Percentiles rank a stretch among this genome's conserved stretches.
Conservation (phyloP, 371 early-diverging fungal species). For the Vairimorpha necatrix region DNA sequence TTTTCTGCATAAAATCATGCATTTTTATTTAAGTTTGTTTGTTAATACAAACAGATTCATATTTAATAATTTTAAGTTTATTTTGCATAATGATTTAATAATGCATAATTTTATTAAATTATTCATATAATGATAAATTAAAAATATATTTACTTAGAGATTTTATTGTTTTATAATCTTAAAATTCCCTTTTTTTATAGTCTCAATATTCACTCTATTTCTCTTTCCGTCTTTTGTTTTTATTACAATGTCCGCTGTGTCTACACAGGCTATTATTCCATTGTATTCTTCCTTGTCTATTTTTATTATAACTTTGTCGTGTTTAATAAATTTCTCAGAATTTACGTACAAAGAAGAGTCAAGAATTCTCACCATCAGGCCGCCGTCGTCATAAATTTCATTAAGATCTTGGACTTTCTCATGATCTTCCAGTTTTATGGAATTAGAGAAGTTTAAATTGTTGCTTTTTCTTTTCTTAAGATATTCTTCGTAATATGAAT, state of each 20-base stretch:
- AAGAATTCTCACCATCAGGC: background rate
- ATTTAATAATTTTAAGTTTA: too few relatives aligned
- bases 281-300: constrained; percentile 12
- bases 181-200: constrained; percentile 5
- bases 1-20: too few relatives aligned
- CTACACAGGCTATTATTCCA: constrained; percentile 10
- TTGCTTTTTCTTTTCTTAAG: constrained; percentile 14
- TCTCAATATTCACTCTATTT: constrained; percentile 10
- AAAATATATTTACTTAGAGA: too few relatives aligned
- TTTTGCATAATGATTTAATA: too few relatives aligned
- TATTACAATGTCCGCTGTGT: constrained; percentile 15
- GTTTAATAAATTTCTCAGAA: constrained; percentile 2
- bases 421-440: background rate
- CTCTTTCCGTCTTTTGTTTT: constrained; percentile 22
- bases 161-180: background rate
- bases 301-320: constrained; percentile 1
- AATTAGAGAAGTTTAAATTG: constrained; percentile 9
- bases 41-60: too few relatives aligned
- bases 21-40: too few relatives aligned
- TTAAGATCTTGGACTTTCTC: constrained; percentile 9
- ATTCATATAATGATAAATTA: too few relatives aligned
- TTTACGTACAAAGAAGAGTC: constrained; percentile 14
- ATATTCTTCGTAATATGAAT: background rate
- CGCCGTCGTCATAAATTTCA: background rate
- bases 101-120: too few relatives aligned